phyloP scores from a whole-genome alignment of 768 basidiomycete genomes.

The Strobilomyces dryophilus region DNA sequence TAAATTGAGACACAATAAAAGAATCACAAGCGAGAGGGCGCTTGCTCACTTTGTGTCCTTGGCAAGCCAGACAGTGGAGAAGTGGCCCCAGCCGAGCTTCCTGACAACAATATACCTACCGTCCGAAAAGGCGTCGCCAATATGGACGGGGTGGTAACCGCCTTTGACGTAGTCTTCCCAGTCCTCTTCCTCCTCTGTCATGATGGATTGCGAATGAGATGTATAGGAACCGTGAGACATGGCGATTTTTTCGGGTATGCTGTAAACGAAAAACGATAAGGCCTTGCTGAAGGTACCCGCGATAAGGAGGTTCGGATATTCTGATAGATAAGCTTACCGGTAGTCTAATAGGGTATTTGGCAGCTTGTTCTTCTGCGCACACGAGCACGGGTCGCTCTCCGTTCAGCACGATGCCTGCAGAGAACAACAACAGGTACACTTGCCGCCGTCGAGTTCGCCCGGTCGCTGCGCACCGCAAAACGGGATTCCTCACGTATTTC shows the following conservation, averaged over 20 bases:
- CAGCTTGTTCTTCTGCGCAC: neutral
- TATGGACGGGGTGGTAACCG: slow-evolving; percentile 90
- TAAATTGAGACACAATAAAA: slow-evolving; percentile 1
- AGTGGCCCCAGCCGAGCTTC: slow-evolving; percentile 96
- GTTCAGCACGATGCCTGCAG: neutral
- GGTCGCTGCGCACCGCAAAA: slow-evolving; percentile 7
- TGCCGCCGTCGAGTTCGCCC: neutral
- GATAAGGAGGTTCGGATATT: slow-evolving; percentile 28
- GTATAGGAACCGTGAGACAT: slow-evolving; percentile 77
- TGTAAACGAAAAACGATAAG: slow-evolving; percentile 34
- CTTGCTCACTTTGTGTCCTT: slow-evolving; percentile 69
- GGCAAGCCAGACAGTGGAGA: slow-evolving; percentile 91
- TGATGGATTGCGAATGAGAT: slow-evolving; percentile 69
- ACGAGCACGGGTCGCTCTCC: neutral
- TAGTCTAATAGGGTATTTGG: slow-evolving; percentile 27
- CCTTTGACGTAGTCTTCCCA: slow-evolving; percentile 85
- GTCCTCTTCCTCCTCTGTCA: slow-evolving; percentile 91
- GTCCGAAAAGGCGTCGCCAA: slow-evolving; percentile 86
- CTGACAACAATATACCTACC: slow-evolving; percentile 87
- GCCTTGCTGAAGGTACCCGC: slow-evolving; percentile 15
- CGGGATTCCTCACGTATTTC: slow-evolving; percentile 1
- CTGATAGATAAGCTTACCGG: slow-evolving; percentile 31
- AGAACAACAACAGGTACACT: neutral
- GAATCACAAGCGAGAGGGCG: slow-evolving; percentile 1
- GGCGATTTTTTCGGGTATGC: slow-evolving; percentile 32